These are phyloP conservation scores for Lactifluus echinatus DNA, from an alignment of 768 basidiomycete species.

Conservation along the genomic window DNA sequence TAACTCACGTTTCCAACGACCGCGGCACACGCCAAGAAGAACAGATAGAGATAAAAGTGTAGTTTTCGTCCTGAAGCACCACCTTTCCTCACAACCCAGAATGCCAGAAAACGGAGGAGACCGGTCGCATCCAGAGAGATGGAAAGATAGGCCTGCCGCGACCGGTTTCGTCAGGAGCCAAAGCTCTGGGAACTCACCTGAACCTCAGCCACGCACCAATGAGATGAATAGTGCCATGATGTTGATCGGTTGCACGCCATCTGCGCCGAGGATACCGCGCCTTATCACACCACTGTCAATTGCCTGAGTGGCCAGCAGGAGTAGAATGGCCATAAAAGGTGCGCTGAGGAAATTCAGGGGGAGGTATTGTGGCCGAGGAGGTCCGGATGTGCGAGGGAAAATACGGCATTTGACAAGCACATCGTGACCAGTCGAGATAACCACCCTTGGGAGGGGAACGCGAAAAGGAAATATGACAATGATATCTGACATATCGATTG, in stretches of 20 bases:
- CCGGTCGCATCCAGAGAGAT: conserved; percentile 89
- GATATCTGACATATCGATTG: conserved; percentile 10
- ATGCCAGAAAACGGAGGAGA: conserved; percentile 76
- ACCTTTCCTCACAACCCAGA: conserved; percentile 72
- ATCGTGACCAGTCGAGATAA: background rate
- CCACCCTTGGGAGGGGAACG: conserved; percentile 10
- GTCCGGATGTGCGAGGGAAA: background rate
- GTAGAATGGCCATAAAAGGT: conserved; percentile 25
- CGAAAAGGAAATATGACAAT: conserved; percentile 19
- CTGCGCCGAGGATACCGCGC: conserved; percentile 70
- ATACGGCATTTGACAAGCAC: conserved; percentile 14
- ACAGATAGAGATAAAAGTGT: conserved; percentile 73
- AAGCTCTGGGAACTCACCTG: background rate
- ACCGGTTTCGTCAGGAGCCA: background rate
- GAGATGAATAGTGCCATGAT: conserved; percentile 91
- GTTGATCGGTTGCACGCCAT: conserved; percentile 81
- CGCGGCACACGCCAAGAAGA: conserved; percentile 70
- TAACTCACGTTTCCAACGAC: conserved; percentile 64
- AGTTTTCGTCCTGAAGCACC: conserved; percentile 64
- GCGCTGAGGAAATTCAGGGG: conserved; percentile 28
- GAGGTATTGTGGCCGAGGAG: conserved; percentile 15
- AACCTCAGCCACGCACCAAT: conserved; percentile 36
- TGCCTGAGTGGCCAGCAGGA: conserved; percentile 25
- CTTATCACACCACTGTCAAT: conserved; percentile 41
- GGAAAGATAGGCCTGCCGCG: conserved; percentile 75